phyloP scores from a whole-genome alignment of 768 basidiomycete genomes.

The Hemileccinum rubropunctum region DNA sequence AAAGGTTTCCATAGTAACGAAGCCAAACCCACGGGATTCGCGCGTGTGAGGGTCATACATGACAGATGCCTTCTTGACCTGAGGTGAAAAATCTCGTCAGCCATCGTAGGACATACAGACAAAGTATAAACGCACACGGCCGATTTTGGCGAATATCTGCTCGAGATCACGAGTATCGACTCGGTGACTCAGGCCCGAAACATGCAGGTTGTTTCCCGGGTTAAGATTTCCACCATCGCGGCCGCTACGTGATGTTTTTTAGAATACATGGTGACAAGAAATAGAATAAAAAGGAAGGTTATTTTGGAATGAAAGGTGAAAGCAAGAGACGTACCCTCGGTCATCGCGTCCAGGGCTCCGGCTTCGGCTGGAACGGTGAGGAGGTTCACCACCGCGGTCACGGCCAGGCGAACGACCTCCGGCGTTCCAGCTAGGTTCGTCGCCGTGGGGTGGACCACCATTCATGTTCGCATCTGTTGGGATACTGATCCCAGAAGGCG shows the following conservation, averaged over 20 bases:
- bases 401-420: slow-evolving; percentile 42
- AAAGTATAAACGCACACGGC: slow-evolving; percentile 54
- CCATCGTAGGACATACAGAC: background rate
- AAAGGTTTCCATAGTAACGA: slow-evolving; percentile 78
- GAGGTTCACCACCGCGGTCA: slow-evolving; percentile 44
- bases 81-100: background rate
- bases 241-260: slow-evolving; percentile 4
- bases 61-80: slow-evolving; percentile 65
- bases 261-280: background rate
- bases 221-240: slow-evolving; percentile 41
- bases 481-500: slow-evolving; percentile 72
- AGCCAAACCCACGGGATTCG: slow-evolving; percentile 80
- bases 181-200: slow-evolving; percentile 56
- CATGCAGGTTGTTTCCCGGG: slow-evolving; percentile 65
- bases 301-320: background rate
- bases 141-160: slow-evolving; percentile 83
- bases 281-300: background rate
- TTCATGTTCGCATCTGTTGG: slow-evolving; percentile 51
- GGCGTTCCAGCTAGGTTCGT: slow-evolving; percentile 55
- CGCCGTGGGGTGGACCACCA: slow-evolving; percentile 45
- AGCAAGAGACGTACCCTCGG: slow-evolving; percentile 47
- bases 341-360: slow-evolving; percentile 66
- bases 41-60: slow-evolving; percentile 72
- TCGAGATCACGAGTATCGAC: slow-evolving; percentile 87
- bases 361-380: slow-evolving; percentile 73